Base-by-base conservation (phyloP, 1,139 yeast genomes). In the Pneumocystis sp. region DNA sequence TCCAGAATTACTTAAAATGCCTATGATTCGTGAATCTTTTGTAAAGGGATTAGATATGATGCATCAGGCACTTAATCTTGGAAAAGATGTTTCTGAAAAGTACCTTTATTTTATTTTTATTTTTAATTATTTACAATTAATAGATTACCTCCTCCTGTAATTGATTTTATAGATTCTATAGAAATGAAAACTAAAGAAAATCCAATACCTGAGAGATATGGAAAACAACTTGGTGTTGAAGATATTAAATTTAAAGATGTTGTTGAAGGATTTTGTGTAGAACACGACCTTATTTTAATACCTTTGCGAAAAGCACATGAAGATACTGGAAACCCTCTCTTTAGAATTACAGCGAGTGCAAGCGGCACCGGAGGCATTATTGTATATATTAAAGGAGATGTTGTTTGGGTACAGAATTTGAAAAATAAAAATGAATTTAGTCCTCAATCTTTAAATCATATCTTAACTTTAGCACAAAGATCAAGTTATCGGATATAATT, bases 171-270 rank as follows among this genome's bases (percentile, higher is more conserved):
- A 45, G 34, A 64, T 8, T 10, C 62, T n/a, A 35, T 31, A 31
- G 31, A 21, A 29, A 21, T 63, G 57, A 64, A 19, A 45, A 61
- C 5, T 21, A 63, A 39, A 72, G 72, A 2, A 72, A 76, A 15
- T 78, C 80, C 1, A 61, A 71, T 31, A 70, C 74, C 12, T 73
- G 71, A 45, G 15, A 25, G 15, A 8, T 29, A 39, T 56, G 17
- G 12, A n/a, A 62, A 63, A n/a, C n/a, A 39, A 10, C 19, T 21
- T 17, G 63, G 42, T 8, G 39, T 44, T 12, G 69, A 76, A 0
- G 70, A 70, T 21, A 70, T 76, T 21, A 74, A 83, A 0, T 80
- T 81, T 70, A 80, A 77, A 67, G 84, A 82, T 39, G 80, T 83
- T 39, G 78, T 83, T 10, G 83, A 81, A 65, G 82, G 76, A 12